phyloP scores from a whole-genome alignment of 2,329 filamentous ascomycete species.

The Trichoderma sp. region DNA sequence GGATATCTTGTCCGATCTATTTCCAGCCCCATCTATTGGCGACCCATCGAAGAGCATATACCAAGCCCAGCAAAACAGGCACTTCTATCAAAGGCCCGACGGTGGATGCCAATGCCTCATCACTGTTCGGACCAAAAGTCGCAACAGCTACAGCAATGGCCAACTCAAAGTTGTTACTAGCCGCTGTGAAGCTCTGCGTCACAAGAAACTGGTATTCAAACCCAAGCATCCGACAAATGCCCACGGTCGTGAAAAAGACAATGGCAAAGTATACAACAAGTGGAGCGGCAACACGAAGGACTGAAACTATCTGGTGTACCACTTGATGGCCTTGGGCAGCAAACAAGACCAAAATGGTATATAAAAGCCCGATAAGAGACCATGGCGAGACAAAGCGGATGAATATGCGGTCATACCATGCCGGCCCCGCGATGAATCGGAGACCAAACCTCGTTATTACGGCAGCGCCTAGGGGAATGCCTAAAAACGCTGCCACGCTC shows the following conservation, averaged over 20 bases:
- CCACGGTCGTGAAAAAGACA: slow-evolving; percentile 70
- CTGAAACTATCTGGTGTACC: slow-evolving; percentile 78
- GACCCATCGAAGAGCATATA: slow-evolving; percentile 68
- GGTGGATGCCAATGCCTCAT: slow-evolving; percentile 78
- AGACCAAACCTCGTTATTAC: slow-evolving; percentile 70
- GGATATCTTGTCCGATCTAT: not conserved
- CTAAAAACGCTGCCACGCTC: slow-evolving; percentile 80
- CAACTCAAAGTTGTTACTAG: slow-evolving; percentile 91
- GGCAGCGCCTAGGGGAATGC: slow-evolving; percentile 77
- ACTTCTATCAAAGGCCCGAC: slow-evolving; percentile 87
- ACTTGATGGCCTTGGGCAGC: slow-evolving; percentile 76
- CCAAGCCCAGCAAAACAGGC: slow-evolving; percentile 72
- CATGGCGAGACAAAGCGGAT: slow-evolving; percentile 68
- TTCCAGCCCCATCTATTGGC: slow-evolving; percentile 56
- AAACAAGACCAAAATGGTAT: slow-evolving; percentile 84
- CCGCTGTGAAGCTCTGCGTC: slow-evolving; percentile 84
- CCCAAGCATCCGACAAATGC: slow-evolving; percentile 60
- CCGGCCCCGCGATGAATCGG: slow-evolving; percentile 50
- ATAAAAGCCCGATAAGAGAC: slow-evolving; percentile 79
- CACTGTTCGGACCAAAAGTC: slow-evolving; percentile 72
- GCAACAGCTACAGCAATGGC: slow-evolving; percentile 86
- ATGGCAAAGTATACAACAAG: slow-evolving; percentile 76
- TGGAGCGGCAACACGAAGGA: slow-evolving; percentile 77
- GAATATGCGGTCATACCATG: slow-evolving; percentile 68
- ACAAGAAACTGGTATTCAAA: slow-evolving; percentile 69